Evolutionary conservation across 108 stramenopile genomes (phyloP), one percentile per base, ranked within the genome.

Genomic region (Fragilariopsis cylindrus): DNA sequence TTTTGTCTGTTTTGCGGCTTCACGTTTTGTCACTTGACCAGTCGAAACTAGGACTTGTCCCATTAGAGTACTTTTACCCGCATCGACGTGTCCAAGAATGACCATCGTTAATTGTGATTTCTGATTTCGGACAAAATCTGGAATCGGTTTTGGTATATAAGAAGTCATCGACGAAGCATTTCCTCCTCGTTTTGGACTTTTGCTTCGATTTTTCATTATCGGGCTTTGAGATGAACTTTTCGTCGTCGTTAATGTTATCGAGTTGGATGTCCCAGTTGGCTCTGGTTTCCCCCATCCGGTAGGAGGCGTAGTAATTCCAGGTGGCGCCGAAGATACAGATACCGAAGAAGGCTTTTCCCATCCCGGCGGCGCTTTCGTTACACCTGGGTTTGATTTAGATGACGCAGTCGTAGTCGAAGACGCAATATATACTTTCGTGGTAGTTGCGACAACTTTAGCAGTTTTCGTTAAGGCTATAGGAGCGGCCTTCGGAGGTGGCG

Each of bases 21-120:
- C 82, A 65, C 86, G 88, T 78, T 77, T 75, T n/a, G 64, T 55
- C 15, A 93, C 84, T 40, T 78, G 67, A 13, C 87, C 89, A 49
- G 89, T 55, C 49, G 83, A 74, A 42, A 83, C 73, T 62, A 96
- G 70, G 46, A 93, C 58, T 71, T 92, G 96, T 8, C 96, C 97
- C 82, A 94, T 96, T 45, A 95, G 69, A 0, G 98, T 98, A 46
- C 86, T 88, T 74, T 98, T 98, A 41, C 98, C 98, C 41, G 98
- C 94, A 81, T 97, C 94, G 47, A 96, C 95, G 73, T 94, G 93
- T 9, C 93, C 93, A 64, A 92, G 71, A 45, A 92, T 79, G 21
- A 85, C 85, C 76, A 86, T 82, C 11, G 69, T 30, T 3, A 76
- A 69, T 41, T 65, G 55, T 30, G 53, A 50, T 54, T 57, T 65